phyloP scores from a whole-genome alignment of 2,329 filamentous ascomycete genomes.

The Dendryphion nanum region DNA sequence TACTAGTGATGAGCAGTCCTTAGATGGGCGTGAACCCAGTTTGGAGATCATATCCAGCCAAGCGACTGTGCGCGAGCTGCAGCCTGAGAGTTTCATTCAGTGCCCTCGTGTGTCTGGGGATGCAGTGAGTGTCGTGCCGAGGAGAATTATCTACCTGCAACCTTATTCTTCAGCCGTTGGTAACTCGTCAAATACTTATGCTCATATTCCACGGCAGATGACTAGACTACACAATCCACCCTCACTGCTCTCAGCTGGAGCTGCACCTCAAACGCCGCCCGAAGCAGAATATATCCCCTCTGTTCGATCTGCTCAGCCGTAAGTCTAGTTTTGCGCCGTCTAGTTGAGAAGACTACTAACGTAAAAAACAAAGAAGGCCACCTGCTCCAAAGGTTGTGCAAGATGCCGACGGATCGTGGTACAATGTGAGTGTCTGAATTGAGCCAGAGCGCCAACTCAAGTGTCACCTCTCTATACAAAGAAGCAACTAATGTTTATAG shows the following conservation, averaged over 20 bases:
- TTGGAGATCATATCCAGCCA: constrained; percentile 33
- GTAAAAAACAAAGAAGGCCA: not conserved
- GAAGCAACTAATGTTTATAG: not conserved
- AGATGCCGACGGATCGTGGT: not conserved
- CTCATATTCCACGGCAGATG: not conserved
- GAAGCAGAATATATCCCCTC: too few species aligned
- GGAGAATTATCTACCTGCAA: not conserved
- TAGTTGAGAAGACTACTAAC: not conserved
- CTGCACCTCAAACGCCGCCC: not conserved
- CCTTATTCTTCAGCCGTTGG: not conserved
- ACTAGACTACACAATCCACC: not conserved
- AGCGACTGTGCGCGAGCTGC: constrained; percentile 31
- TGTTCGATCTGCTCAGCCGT: too few species aligned
- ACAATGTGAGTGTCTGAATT: not conserved
- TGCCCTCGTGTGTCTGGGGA: not conserved
- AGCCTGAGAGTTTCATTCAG: constrained; percentile 15
- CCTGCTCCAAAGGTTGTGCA: not conserved
- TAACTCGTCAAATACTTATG: not conserved
- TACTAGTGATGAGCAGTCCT: constrained; percentile 34
- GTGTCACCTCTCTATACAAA: not conserved
- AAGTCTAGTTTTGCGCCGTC: not conserved
- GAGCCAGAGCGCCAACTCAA: not conserved
- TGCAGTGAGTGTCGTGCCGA: not conserved
- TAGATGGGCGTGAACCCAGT: constrained; percentile 27
- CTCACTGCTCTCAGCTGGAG: not conserved